These are phyloP conservation scores for Leccinum arenicola DNA, from an alignment of 768 basidiomycete genomes.

Conservation along the genomic window DNA sequence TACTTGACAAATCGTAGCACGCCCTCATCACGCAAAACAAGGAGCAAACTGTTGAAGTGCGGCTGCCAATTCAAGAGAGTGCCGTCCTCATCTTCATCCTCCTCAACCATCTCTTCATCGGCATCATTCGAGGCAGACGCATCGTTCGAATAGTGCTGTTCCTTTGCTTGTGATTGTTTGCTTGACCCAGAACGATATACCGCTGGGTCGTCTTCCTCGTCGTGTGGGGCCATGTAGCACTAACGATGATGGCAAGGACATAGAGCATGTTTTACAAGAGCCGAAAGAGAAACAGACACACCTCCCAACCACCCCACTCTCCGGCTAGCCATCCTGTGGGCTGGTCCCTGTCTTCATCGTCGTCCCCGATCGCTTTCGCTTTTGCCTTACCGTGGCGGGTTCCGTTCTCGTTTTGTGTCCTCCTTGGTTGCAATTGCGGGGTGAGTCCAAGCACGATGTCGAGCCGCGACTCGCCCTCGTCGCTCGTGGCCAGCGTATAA, in stretches of 20 bases:
- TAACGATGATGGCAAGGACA: slow-evolving; percentile 25
- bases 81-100: slow-evolving; percentile 56
- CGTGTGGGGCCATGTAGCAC: slow-evolving; percentile 95
- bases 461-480: slow-evolving; percentile 75
- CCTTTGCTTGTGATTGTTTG: slow-evolving; percentile 30
- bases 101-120: slow-evolving; percentile 17
- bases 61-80: slow-evolving; percentile 86
- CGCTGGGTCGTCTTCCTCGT: slow-evolving; percentile 93
- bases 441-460: slow-evolving; percentile 88
- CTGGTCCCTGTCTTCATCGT: slow-evolving; percentile 29
- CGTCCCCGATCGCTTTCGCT: slow-evolving; percentile 18
- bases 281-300: slow-evolving; percentile 28
- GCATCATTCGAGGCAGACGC: slow-evolving; percentile 14
- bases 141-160: slow-evolving; percentile 10
- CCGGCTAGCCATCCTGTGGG: slow-evolving; percentile 63
- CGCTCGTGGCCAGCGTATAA: slow-evolving; percentile 90
- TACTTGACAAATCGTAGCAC: slow-evolving; percentile 98
- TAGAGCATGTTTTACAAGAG: neutral
- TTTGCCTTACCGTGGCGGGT: slow-evolving; percentile 27
- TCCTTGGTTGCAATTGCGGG: slow-evolving; percentile 45
- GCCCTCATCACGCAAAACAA: slow-evolving; percentile 88
- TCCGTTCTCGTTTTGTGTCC: slow-evolving; percentile 12
- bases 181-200: slow-evolving; percentile 73
- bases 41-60: slow-evolving; percentile 82
- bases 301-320: slow-evolving; percentile 95